A percentile compares a stretch with the other conserved stretches of the same genome.
phyloP scores from a whole-genome alignment of 1,284 basidiomycete genomes.

The Austroboletus olivaceoglutinosus region DNA sequence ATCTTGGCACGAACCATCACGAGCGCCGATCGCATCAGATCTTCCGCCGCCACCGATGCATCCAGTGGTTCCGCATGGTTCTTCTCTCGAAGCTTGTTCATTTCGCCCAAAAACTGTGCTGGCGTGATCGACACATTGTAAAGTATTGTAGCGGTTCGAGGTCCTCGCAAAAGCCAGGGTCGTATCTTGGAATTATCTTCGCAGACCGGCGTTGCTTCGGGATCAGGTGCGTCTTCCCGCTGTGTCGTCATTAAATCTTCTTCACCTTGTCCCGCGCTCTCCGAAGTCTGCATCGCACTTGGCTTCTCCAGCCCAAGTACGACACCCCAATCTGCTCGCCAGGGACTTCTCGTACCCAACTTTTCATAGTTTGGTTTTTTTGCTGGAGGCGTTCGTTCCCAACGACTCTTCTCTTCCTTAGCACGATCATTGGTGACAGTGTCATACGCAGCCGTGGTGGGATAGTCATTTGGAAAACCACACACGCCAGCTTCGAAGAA shows the following conservation, averaged over 20 bases:
- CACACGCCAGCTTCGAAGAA: constrained; percentile 73
- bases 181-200: constrained; percentile 13
- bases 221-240: constrained; percentile 33
- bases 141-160: constrained; percentile 45
- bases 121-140: constrained; percentile 44
- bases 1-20: constrained; percentile 63
- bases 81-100: constrained; percentile 61
- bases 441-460: constrained; percentile 53
- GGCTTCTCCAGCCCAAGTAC: constrained; percentile 50
- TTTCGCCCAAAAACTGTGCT: constrained; percentile 45
- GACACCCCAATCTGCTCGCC: constrained; percentile 70
- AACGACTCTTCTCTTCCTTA: constrained; percentile 54
- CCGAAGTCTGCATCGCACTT: not conserved
- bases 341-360: constrained; percentile 68
- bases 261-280: constrained; percentile 23
- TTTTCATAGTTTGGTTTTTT: constrained; percentile 75
- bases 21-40: constrained; percentile 58
- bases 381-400: constrained; percentile 80
- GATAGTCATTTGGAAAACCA: constrained; percentile 83
- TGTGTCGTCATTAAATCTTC: constrained; percentile 54
- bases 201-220: constrained; percentile 9
- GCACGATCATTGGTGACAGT: constrained; percentile 48
- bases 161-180: constrained; percentile 70
- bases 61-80: constrained; percentile 46
- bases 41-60: constrained; percentile 34